Evolutionary conservation across 1,284 basidiomycete genomes (phyloP), one percentile per base, ranked within the genome.

Genomic region (Tilletia indica): DNA sequence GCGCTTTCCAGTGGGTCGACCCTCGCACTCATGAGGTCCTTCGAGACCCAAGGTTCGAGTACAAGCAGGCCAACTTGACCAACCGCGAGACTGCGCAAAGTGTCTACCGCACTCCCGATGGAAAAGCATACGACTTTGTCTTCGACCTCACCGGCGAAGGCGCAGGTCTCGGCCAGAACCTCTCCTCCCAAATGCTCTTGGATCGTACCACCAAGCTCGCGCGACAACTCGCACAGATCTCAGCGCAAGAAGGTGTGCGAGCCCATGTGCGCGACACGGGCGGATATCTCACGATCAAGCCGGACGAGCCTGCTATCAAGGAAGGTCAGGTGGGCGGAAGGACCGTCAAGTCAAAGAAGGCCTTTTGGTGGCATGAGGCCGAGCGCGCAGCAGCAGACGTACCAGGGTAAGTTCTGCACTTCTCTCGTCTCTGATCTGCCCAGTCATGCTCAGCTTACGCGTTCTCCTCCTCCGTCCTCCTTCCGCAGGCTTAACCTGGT

Each of bases 131-230:
- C 58, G 77, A 80, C 47, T 47, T 78, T 58, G 74, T 79, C 21
- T 80, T 78, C 68, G 78, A 80, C 61, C 73, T 80, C 42, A 79
- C 77, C 14, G 77, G 78, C 31, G 78, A 80, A 45, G 78, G 78
- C 21, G 54, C 76, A 12, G 45, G 68, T 16, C 47, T 70, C 38
- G 54, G 39, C 38, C 51, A 71, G 47, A 49, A 76, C 8, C 63
- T 76, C 0, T 78, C 77, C 4, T 74, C 74, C 64, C 70, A 78
- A 63, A 47, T 79, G 4, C 51, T 80, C 64, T 25, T 77, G 16
- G 78, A 80, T 45, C 73, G 78, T 5, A 79, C 76, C 0, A 73
- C 73, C 25, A 77, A 79, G 61, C 71, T 79, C 0, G 76, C 78
- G 31, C 71, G 68, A 9, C 67, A 70, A 11, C 70, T 79, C 19